These are phyloP conservation scores for Sporothrix variecibatus DNA, from an alignment of 2,329 filamentous ascomycete genomes.

Conservation along the genomic window DNA sequence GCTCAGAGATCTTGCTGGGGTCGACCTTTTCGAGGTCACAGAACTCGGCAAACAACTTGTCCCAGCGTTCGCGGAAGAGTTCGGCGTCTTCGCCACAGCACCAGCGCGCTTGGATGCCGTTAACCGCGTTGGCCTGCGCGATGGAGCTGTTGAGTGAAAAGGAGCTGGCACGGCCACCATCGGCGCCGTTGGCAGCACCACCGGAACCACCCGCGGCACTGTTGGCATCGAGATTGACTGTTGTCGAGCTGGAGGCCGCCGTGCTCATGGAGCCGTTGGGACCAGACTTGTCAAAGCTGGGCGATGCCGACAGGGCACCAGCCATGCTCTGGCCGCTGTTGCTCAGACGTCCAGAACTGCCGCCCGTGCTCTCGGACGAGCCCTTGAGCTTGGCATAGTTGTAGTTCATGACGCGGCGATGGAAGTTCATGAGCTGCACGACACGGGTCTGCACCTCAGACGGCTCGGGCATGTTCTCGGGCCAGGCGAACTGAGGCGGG, in stretches of 20 bases:
- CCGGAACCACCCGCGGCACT: background rate
- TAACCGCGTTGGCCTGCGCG: constrained; percentile 62
- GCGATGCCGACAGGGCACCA: background rate
- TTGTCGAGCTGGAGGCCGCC: constrained; percentile 15
- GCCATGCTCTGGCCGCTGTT: constrained; percentile 4
- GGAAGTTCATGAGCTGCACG: constrained; percentile 96
- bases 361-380: constrained; percentile 37
- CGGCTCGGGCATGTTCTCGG: constrained; percentile 89
- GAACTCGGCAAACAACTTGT: constrained; percentile 96
- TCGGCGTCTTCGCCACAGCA: constrained; percentile 95
- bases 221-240: background rate
- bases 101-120: constrained; percentile 84
- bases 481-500: constrained; percentile 97
- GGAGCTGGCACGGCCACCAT: constrained; percentile 37
- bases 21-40: constrained; percentile 97
- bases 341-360: constrained; percentile 13
- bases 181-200: background rate
- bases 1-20: constrained; percentile 95
- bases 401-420: constrained; percentile 89
- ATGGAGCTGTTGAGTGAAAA: constrained; percentile 43
- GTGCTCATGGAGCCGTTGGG: constrained; percentile 1
- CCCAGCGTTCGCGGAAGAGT: constrained; percentile 94
- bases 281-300: constrained; percentile 25
- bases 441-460: constrained; percentile 90
- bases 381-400: constrained; percentile 83